phyloP scores from a whole-genome alignment of 768 basidiomycete genomes.

The Podaxis sp. region DNA sequence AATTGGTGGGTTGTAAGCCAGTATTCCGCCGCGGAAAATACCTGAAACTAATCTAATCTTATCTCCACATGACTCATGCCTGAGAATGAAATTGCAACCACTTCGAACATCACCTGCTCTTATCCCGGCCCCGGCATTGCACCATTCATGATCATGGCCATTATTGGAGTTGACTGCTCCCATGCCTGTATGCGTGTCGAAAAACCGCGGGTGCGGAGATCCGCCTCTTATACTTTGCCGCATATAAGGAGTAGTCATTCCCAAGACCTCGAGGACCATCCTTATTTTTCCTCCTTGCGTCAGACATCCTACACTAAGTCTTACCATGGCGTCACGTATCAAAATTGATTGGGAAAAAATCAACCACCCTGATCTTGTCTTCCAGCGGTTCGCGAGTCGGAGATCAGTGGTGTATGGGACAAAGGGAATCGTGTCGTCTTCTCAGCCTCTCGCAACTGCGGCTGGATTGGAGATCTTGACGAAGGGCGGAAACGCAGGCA shows the following conservation, averaged over 20 bases:
- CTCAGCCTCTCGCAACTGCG: slow-evolving; percentile 88
- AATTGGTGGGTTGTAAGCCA: not conserved
- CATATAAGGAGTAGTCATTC: not conserved
- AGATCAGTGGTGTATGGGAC: slow-evolving; percentile 83
- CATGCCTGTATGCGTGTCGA: not conserved
- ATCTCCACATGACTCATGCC: not conserved
- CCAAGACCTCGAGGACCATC: not conserved
- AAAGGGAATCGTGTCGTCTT: slow-evolving; percentile 83
- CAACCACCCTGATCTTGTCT: slow-evolving; percentile 57
- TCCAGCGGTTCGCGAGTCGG: slow-evolving; percentile 76
- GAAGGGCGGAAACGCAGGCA: slow-evolving; percentile 95
- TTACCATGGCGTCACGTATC: slow-evolving; percentile 30
- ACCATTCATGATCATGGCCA: not conserved
- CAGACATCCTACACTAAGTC: not conserved
- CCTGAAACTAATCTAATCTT: slow-evolving; percentile 2
- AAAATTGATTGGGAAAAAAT: slow-evolving; percentile 55
- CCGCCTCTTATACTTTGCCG: not conserved
- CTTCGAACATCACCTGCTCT: not conserved
- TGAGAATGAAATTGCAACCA: not conserved
- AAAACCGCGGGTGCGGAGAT: not conserved
- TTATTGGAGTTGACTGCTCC: not conserved
- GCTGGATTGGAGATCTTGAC: slow-evolving; percentile 90
- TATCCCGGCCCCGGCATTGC: not conserved
- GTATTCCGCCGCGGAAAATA: not conserved
- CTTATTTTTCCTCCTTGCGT: not conserved